Evolutionary conservation across 2,329 filamentous ascomycete species (phyloP).

Genomic region (Diaporthe velutina): DNA sequence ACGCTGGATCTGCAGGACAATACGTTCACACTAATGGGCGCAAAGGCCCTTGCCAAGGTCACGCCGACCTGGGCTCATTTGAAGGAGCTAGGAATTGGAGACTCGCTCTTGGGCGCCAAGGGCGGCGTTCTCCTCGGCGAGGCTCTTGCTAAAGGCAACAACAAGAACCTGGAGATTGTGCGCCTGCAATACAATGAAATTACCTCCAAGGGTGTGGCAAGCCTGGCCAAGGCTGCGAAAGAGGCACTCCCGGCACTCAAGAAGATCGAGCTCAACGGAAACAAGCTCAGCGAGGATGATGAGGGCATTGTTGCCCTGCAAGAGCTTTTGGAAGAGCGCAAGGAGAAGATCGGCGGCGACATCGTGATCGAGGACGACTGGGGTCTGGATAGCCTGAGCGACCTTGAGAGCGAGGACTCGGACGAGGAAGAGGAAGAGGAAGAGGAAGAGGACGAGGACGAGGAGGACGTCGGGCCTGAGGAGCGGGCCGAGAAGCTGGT

Average conservation of each 20-base stretch:
- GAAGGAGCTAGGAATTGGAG: slow-evolving; percentile 87
- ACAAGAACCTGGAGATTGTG: slow-evolving; percentile 83
- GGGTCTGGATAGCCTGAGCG: slow-evolving; percentile 88
- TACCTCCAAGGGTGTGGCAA: slow-evolving; percentile 79
- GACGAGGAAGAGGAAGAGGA: slow-evolving; percentile 77
- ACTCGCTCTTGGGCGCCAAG: slow-evolving; percentile 85
- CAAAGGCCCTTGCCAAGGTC: slow-evolving; percentile 81
- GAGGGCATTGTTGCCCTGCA: slow-evolving; percentile 76
- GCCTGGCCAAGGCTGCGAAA: slow-evolving; percentile 76
- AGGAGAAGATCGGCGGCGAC: slow-evolving; percentile 78
- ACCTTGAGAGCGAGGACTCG: slow-evolving; percentile 83
- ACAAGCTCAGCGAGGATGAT: slow-evolving; percentile 93
- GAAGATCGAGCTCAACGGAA: slow-evolving; percentile 94
- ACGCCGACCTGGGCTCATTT: slow-evolving; percentile 81
- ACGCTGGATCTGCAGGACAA: slow-evolving; percentile 96
- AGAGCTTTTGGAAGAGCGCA: slow-evolving; percentile 80
- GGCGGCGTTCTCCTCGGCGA: slow-evolving; percentile 81
- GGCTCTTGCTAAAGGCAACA: slow-evolving; percentile 80
- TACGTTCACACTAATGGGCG: slow-evolving; percentile 88
- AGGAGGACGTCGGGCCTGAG: slow-evolving; percentile 66
- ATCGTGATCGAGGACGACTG: slow-evolving; percentile 81
- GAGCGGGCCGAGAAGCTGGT: slow-evolving; percentile 77
- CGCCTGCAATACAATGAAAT: slow-evolving; percentile 97
- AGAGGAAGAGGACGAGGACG: slow-evolving; percentile 78
- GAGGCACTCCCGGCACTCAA: slow-evolving; percentile 79